Base-by-base conservation (phyloP, 2,329 filamentous ascomycete species). In the Endothia cerciana region DNA sequence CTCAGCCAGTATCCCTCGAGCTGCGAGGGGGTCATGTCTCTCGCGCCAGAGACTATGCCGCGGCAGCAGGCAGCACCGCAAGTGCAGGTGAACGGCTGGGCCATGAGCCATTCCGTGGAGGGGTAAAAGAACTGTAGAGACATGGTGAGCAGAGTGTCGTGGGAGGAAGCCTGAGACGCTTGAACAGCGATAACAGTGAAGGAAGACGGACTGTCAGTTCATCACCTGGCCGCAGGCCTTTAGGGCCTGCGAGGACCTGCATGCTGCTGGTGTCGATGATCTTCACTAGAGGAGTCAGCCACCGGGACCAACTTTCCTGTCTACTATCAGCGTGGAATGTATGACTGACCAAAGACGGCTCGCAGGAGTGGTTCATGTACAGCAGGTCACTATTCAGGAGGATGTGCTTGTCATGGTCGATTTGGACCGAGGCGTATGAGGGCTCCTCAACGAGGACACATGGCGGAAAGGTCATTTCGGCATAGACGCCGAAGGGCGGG, bases 21-120 rank as follows among this genome's bases (percentile, higher is more conserved):
- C 71, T 86, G 81, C 51, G 78, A 75, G 15, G 75, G 70, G 5
- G 77, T 72, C 85, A 91, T 89, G 72, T 87, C 82, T 71, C 80
- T 83, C 15, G 90, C 90, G 19, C 90, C 90, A 53, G 78, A 76
- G 69, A 92, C 90, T 69, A 76, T 81, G 19, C 89, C 88, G 62
- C 83, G 82, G 77, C 90, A 92, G 25, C 79, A 78, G 0, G 79
- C 70, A 4, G 80, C 81, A 68, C 82, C 81, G 74, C 90, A 92
- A 66, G 84, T 79, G 74, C 90, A 92, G 67, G 84, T 78, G 73
- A 92, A 92, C 4, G 88, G 83, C 79, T 92, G 89, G 40, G 87
- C 86, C 89, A 92, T 91, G 72, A 81, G 73, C 89, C 89, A 92
- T 77, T 92, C 90, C 1, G 89, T 91, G 63, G 87, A 91, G 4